Evolutionary conservation across 108 stramenopile genomes (phyloP).

Genomic region (Skeletonema marinoi): DNA sequence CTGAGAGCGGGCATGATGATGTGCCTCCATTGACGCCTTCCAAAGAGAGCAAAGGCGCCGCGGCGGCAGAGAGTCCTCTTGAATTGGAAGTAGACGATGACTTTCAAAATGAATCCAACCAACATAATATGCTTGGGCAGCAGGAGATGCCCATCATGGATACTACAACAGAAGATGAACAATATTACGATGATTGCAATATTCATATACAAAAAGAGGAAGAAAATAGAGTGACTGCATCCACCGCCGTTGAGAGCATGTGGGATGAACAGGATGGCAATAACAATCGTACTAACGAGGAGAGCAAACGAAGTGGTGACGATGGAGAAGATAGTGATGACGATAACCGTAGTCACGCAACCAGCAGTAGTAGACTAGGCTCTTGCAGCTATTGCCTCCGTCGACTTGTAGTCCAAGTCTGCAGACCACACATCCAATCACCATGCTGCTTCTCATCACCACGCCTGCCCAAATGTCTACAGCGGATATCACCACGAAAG

Average conservation of each 20-base stretch:
- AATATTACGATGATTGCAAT: neutral
- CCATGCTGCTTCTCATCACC: neutral
- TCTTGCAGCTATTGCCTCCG: neutral
- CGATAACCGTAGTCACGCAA: neutral
- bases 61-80: neutral
- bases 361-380: neutral
- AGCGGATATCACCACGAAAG: constrained; percentile 14
- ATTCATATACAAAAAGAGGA: neutral
- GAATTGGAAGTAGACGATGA: neutral
- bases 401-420: neutral
- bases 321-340: neutral
- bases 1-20: too few species aligned
- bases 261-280: neutral
- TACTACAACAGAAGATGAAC: neutral
- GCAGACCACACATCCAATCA: neutral
- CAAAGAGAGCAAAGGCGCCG: too few species aligned
- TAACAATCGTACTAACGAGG: neutral
- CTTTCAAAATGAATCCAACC: neutral
- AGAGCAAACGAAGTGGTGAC: neutral
- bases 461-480: neutral
- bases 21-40: too few species aligned
- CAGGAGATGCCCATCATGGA: neutral
- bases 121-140: neutral
- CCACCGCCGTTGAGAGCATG: neutral
- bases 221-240: neutral